Base-by-base conservation (phyloP, 768 basidiomycete species). In the Rhodotorula sphaerocarpa region DNA sequence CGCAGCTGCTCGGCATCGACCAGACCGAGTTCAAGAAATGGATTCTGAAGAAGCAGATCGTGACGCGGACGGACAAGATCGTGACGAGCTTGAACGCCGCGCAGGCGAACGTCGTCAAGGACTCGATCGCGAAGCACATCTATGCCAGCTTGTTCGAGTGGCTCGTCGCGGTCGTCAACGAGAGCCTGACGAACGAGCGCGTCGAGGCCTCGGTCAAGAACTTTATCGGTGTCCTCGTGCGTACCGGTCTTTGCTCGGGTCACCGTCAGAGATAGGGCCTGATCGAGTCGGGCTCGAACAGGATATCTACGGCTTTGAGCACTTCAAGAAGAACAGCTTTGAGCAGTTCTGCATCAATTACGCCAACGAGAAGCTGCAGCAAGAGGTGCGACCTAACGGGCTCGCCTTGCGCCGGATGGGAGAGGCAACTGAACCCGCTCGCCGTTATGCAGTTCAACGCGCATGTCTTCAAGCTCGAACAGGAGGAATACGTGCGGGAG, bases 291-390 rank as follows among this genome's bases (percentile, higher is more conserved):
- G 9, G 9, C 7, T 3, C 39, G 9, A 5, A 15, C 60, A 65
- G 64, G 69, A 70, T 48, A 70, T 70, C 57, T 70, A 70, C 57
- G 69, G 69, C 12, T 76, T 93, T 71, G 90, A 73, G 58, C 72
- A 73, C 60, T 73, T 73, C 64, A 71, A 75, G 70, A 70, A 67
- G 75, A 79, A 79, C 73, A 77, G 76, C 28, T 78, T 79, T 57
- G 78, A 99, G 76, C 95, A 99, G 78, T 99, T 99, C 77, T 96
- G 92, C 76, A 99, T 99, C 79, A 99, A 99, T 74, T 99, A 97
- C 74, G 95, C 95, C 28, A 99, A 99, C 73, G 95, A 92, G 75
- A 91, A 92, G 76, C 76, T 97, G 50, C 95, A 99, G 71, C 95
- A 97, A 76, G 92, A 96, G 84, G 90, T 88, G 69, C 51, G 79